Evolutionary conservation across 768 basidiomycete genomes (phyloP), one percentile per base, ranked within the genome.

Genomic region (Tylopilus sp.): DNA sequence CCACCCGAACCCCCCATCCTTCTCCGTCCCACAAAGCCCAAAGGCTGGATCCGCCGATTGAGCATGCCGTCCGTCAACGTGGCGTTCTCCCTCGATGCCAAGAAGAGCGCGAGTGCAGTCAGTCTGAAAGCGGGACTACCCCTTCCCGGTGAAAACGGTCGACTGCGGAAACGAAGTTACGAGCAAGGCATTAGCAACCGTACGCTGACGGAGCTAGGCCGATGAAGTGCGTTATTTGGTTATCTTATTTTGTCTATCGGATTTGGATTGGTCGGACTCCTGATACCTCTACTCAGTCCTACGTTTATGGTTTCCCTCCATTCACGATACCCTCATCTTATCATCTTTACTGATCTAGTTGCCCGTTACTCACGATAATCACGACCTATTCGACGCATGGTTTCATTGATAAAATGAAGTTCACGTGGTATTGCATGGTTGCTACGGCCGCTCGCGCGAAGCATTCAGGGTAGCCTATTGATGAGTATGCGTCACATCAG

Each of bases 11-110:
- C 74, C 25, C 78, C 78, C 6, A 72, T 77, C 43, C 52, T 60
- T 2, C 69, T 81, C n/a, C 79, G 77, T 28, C 66, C 78, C 38
- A 79, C 83, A 48, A 84, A 84, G 59, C 75, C 82, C 10, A 86
- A 79, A 52, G 80, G 86, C 0, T 90, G 89, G 89, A 87, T 90
- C 56, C 73, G 87, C 21, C 74, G 87, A 50, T 65, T 91, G 53
- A 90, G 89, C 59, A 87, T 90, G 85, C 87, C 87, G 1, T 78
- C 76, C 6, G 72, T 80, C n/a, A 80, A 80, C 38, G 75, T 76
- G 42, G 80, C 83, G 31, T 84, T 89, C 62, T 78, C 76, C 7
- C 70, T 80, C 24, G 85, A 87, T 59, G 76, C 71, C 26, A 81
- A 76, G 71, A 82, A 75, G 71, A 82, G 76, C 21, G 68, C 69